Percentiles rank a stretch among this genome's conserved stretches.
phyloP scores from a whole-genome alignment of 441 rosid species.

The Erodium texanum region DNA sequence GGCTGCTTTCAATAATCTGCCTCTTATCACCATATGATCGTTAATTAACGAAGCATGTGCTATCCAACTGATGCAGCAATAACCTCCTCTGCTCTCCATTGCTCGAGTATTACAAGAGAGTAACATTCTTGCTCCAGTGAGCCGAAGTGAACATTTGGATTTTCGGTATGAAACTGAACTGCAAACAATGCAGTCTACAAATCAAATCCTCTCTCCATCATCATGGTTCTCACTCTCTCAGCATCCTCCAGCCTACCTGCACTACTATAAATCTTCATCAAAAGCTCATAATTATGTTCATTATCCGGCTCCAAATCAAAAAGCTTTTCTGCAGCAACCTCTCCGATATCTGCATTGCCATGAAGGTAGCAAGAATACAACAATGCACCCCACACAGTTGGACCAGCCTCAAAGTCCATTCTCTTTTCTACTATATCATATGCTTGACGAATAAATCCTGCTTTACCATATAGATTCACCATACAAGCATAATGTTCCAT shows the following conservation, averaged over 20 bases:
- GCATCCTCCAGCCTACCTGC: constrained; percentile 48
- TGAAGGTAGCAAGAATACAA: constrained; percentile 62
- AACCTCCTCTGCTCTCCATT: neutral
- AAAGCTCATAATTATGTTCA: constrained; percentile 67
- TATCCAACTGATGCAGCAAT: neutral
- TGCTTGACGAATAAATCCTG: constrained; percentile 60
- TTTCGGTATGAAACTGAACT: neutral
- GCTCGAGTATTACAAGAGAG: neutral
- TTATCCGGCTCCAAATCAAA: constrained; percentile 86
- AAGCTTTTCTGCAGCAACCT: constrained; percentile 56
- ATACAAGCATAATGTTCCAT: constrained; percentile 81
- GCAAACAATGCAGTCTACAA: constrained; percentile 6
- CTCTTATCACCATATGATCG: neutral
- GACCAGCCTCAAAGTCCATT: constrained; percentile 65
- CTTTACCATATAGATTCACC: constrained; percentile 73
- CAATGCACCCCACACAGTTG: constrained; percentile 85
- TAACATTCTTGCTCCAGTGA: neutral
- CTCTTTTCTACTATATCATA: constrained; percentile 40
- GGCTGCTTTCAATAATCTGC: neutral
- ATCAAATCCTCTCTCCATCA: constrained; percentile 61
- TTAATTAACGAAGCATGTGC: neutral
- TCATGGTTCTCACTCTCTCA: constrained; percentile 54
- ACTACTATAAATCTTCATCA: constrained; percentile 52
- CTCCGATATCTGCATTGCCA: constrained; percentile 51
- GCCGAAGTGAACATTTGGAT: neutral